Percentiles rank a stretch among this genome's conserved stretches.
phyloP scores from a whole-genome alignment of 2,329 filamentous ascomycete genomes.

The Arthroderma sp. region DNA sequence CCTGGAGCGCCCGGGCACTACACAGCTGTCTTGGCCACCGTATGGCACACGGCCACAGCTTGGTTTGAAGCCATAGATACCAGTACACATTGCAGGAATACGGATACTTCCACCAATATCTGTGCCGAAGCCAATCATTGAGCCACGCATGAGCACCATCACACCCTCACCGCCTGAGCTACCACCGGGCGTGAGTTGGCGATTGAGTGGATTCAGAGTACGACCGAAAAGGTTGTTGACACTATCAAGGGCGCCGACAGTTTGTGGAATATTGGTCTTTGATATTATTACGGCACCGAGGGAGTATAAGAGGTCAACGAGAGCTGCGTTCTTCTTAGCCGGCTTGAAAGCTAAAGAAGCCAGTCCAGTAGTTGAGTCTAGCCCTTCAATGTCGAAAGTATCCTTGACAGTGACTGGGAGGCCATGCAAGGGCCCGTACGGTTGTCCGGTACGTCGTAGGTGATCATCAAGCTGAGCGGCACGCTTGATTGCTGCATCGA shows the following conservation, averaged over 20 bases:
- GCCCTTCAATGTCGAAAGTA: slow-evolving; percentile 35
- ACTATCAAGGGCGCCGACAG: slow-evolving; percentile 42
- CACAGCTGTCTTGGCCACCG: slow-evolving; percentile 38
- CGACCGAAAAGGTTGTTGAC: slow-evolving; percentile 51
- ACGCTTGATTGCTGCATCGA: slow-evolving; percentile 35
- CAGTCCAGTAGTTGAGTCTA: slow-evolving; percentile 45
- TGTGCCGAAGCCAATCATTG: slow-evolving; percentile 48
- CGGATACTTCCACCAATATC: slow-evolving; percentile 42
- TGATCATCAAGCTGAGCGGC: slow-evolving; percentile 38
- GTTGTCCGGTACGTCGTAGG: slow-evolving; percentile 23
- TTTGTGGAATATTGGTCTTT: slow-evolving; percentile 57
- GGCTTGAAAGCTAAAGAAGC: slow-evolving; percentile 48
- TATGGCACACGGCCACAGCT: slow-evolving; percentile 37
- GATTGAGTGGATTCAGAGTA: slow-evolving; percentile 51
- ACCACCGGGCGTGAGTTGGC: slow-evolving; percentile 48
- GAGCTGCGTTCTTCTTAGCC: slow-evolving; percentile 40
- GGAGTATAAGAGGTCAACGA: slow-evolving; percentile 45
- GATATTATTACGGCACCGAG: slow-evolving; percentile 55
- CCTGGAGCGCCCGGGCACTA: slow-evolving; percentile 35
- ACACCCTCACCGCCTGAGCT: slow-evolving; percentile 53
- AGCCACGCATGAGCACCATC: slow-evolving; percentile 45
- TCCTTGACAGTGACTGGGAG: slow-evolving; percentile 44
- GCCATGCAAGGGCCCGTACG: slow-evolving; percentile 48
- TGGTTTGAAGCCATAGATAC: slow-evolving; percentile 40
- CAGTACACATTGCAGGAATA: slow-evolving; percentile 38